Evolutionary conservation across 2,329 filamentous ascomycete genomes (phyloP), one percentile per base, ranked within the genome.

Genomic region (Apiospora rasikravindrae): DNA sequence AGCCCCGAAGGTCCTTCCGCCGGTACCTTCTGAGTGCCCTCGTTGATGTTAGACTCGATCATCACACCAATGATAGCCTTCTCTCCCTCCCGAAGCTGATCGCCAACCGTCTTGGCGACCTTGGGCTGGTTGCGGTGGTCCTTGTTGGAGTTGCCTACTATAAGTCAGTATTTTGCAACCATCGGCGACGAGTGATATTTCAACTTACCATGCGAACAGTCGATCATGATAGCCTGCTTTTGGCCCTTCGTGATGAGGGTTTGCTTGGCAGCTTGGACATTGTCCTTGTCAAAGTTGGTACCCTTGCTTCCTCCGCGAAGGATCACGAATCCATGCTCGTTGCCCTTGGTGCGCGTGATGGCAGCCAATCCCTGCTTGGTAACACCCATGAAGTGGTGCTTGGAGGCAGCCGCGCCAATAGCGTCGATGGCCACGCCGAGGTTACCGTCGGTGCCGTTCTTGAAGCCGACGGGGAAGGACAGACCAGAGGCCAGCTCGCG

Each of bases 391-490:
- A 99, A 99, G 87, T 98, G 96, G 84, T 99, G 96, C 83, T 89
- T 91, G n/a, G 93, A 88, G 72, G 92, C 91, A 0, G 93, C 93
- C 42, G 94, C 92, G 73, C 96, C 96, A 81, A 98, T 98, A 45
- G 96, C 96, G 81, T 99, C 96, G 78, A 98, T 97, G 26, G 96
- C 95, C 26, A 98, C 95, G 40, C 90, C 91, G 71, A 99, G 86
- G 77, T 93, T 94, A 57, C 96, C 96, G 79, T 99, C 96, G 33
- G 96, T 99, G 74, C 96, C 96, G 84, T 99, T 99, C 91, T 99
- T 99, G 92, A 98, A 99, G 73, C 96, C 96, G 76, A 99, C 95
- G 29, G 96, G 96, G 92, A 98, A 98, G 72, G 94, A 97, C 70
- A 98, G 89, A 77, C 96, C 96, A 40, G 94, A 97, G 6, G 96